phyloP scores from a whole-genome alignment of 2,329 filamentous ascomycete genomes.

The Hymenoscyphus salicellus region DNA sequence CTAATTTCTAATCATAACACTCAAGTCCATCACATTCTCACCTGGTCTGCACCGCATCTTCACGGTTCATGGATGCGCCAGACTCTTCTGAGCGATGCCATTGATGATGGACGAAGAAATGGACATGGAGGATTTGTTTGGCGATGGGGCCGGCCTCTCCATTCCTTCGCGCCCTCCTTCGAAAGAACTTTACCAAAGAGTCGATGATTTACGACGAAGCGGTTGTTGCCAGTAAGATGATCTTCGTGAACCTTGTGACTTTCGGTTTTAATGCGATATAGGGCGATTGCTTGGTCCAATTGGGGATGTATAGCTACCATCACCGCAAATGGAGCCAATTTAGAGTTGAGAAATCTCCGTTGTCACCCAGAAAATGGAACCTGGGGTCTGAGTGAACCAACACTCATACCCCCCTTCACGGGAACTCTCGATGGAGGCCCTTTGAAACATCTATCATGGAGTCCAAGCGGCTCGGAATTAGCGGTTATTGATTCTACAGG shows the following conservation, averaged over 20 bases:
- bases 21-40: neutral
- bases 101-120: conserved; percentile 56
- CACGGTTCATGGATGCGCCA: neutral
- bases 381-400: conserved; percentile 76
- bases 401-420: conserved; percentile 57
- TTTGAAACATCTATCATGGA: conserved; percentile 81
- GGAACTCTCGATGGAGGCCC: conserved; percentile 58
- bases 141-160: conserved; percentile 61
- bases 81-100: conserved; percentile 39
- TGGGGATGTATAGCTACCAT: conserved; percentile 83
- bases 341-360: conserved; percentile 71
- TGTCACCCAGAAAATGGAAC: conserved; percentile 65
- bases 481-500: conserved; percentile 79
- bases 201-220: conserved; percentile 72
- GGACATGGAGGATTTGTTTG: conserved; percentile 70
- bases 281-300: conserved; percentile 83
- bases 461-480: conserved; percentile 69
- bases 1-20: no score
- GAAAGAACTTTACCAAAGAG: conserved; percentile 66
- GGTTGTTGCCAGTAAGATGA: conserved; percentile 76
- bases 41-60: neutral
- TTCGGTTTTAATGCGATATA: conserved; percentile 38
- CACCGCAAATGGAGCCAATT: conserved; percentile 63
- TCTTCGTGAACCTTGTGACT: neutral
- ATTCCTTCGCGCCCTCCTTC: conserved; percentile 53